Evolutionary conservation across 2,329 filamentous ascomycete genomes (phyloP), one percentile per base, ranked within the genome.

Genomic region (Thermochaetoides dissita): DNA sequence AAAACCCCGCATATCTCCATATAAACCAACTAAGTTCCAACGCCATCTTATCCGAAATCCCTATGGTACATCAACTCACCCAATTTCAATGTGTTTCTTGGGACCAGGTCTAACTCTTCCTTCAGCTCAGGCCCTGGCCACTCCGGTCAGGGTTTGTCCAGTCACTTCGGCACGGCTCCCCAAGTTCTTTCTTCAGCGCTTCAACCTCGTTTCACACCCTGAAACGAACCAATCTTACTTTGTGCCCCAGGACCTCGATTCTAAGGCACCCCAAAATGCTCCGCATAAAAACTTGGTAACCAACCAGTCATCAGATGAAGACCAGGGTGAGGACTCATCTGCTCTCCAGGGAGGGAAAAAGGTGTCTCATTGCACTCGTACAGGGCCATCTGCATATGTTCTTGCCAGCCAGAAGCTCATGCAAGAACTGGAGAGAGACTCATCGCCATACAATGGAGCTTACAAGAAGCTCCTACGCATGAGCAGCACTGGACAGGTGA

Each of bases 101-200:
- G 1, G 9, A 10, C 10, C 8, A 30, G 6, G 8, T 11, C 33
- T 9, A 10, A 35, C 8, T 34, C 36, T 45, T 9, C 7, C 8
- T 35, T 10, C 42, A 82, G 80, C 81, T 3, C 68, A 68, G 36
- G 72, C 76, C 6, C 68, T 87, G 17, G 72, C 72, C 30, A 71
- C 72, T 0, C 74, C 76, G 0, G 43, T 79, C 17, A 75, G 82
- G 41, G 51, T 57, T 43, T 84, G 79, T 52, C 53, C 58, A 17
- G 54, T 70, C 30, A 76, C 76, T 1, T 46, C 52, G 0, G 54
- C 57, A 0, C 53, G 54, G 1, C 57, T 84, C 6, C 82, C 82
- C 1, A 59, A 57, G 10, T 76, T 70, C 52, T 81, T 85, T 54
- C 61, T 84, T 5, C 72, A 81, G 42, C 64, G 72, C 30, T 77